Evolutionary conservation across 75 land plant genomes (phyloP).

Genomic region (Larix kaempferi): DNA sequence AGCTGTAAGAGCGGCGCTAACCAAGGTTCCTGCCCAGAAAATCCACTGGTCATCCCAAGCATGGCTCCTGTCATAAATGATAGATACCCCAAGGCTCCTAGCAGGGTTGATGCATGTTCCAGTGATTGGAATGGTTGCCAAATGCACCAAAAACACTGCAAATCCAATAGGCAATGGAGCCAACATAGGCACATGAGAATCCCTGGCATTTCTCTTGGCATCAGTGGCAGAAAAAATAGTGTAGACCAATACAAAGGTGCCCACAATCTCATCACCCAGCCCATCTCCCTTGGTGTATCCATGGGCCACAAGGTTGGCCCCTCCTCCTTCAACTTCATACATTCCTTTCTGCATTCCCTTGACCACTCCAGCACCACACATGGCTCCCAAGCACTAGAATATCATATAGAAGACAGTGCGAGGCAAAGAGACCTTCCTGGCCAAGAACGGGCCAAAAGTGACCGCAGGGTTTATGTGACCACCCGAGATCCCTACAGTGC

Average conservation of each 20-base stretch:
- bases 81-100: constrained; percentile 30
- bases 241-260: constrained; percentile 4
- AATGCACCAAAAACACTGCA: constrained; percentile 39
- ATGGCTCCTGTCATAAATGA: constrained; percentile 26
- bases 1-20: constrained; percentile 68
- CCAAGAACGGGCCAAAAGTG: constrained; percentile 26
- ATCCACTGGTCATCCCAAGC: constrained; percentile 60
- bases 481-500: constrained; percentile 59
- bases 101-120: constrained; percentile 42
- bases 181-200: constrained; percentile 38
- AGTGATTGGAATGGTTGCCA: constrained; percentile 42
- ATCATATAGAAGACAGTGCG: constrained; percentile 30
- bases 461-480: constrained; percentile 46
- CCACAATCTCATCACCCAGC: constrained; percentile 42
- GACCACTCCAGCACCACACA: constrained; percentile 31
- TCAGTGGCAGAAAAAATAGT: constrained; percentile 33
- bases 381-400: constrained; percentile 52
- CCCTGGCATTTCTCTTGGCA: constrained; percentile 41
- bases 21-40: constrained; percentile 78
- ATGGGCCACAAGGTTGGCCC: constrained; percentile 29
- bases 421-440: constrained; percentile 23
- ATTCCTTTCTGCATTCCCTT: constrained; percentile 29
- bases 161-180: constrained; percentile 47
- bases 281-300: constrained; percentile 48
- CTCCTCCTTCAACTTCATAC: constrained; percentile 26